A percentile compares a stretch with the other conserved stretches of the same genome.
These are phyloP conservation scores for Acer saccharum DNA, from an alignment of 345 rosid genomes.

Conservation along the genomic window DNA sequence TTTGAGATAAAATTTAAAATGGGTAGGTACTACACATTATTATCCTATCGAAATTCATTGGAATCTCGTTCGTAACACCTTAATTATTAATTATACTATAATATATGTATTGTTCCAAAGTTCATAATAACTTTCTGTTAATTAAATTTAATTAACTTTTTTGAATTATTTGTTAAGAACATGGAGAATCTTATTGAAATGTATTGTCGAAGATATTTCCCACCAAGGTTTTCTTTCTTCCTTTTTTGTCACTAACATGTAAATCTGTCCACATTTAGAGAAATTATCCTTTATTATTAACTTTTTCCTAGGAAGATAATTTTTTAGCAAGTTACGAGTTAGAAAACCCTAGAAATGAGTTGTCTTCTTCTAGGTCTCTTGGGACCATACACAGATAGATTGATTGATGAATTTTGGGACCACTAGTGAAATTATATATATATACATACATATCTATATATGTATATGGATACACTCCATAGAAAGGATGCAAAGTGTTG, in stretches of 20 bases:
- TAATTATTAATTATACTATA: too few species aligned
- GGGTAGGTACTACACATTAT: too few species aligned
- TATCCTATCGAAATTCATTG: too few species aligned
- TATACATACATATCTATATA: too few species aligned
- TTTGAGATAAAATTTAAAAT: neutral
- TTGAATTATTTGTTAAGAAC: neutral
- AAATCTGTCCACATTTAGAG: neutral
- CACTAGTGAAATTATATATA: neutral
- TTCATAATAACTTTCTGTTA: neutral
- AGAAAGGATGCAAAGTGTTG: neutral
- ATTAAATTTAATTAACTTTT: too few species aligned
- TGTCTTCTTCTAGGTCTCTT: slow-evolving; percentile 9
- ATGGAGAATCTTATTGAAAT: neutral
- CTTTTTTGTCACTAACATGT: neutral
- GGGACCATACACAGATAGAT: slow-evolving; percentile 17
- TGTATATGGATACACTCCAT: neutral
- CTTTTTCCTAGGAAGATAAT: neutral
- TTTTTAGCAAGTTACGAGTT: neutral
- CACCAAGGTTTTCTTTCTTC: neutral
- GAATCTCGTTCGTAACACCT: too few species aligned
- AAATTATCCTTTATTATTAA: neutral
- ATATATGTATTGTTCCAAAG: neutral
- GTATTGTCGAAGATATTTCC: neutral
- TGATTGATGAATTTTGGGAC: slow-evolving; percentile 9
- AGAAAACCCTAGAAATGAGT: slow-evolving; percentile 9